Percentiles rank a stretch among this genome's conserved stretches.
These are phyloP conservation scores for Akanthomyces dipterigenus DNA, from an alignment of 2,329 filamentous ascomycete genomes.

Conservation along the genomic window DNA sequence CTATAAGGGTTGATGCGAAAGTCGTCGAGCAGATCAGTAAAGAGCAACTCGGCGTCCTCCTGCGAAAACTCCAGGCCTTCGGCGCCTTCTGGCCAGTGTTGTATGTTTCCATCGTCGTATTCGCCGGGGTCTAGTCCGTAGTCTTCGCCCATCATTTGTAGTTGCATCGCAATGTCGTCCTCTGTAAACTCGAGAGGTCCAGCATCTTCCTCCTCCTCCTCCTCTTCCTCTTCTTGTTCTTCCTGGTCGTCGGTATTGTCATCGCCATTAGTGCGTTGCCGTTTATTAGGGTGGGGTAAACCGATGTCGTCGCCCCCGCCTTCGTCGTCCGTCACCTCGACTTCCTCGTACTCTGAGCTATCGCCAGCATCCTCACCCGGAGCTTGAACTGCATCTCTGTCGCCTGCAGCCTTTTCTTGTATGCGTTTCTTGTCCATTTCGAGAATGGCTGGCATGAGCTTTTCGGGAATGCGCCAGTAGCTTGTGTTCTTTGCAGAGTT, in stretches of 20 bases:
- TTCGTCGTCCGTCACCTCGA: slow-evolving; percentile 52
- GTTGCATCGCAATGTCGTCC: slow-evolving; percentile 87
- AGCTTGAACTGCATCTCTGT: slow-evolving; percentile 8
- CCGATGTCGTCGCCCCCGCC: slow-evolving; percentile 28
- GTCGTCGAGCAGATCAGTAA: slow-evolving; percentile 82
- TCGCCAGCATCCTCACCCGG: slow-evolving; percentile 31
- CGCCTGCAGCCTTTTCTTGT: slow-evolving; percentile 44
- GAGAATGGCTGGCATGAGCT: slow-evolving; percentile 72
- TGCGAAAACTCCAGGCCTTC: slow-evolving; percentile 65
- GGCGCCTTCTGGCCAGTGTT: slow-evolving; percentile 62
- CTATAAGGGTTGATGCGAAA: slow-evolving; percentile 77
- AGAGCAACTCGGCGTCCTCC: slow-evolving; percentile 69
- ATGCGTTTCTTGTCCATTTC: slow-evolving; percentile 67
- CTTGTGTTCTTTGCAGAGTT: slow-evolving; percentile 81
- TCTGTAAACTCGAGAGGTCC: slow-evolving; percentile 76
- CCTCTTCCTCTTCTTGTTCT: slow-evolving; percentile 51
- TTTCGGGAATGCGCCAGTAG: slow-evolving; percentile 89
- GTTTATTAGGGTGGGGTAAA: slow-evolving; percentile 52
- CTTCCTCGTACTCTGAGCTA: slow-evolving; percentile 70
- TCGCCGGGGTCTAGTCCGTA: slow-evolving; percentile 72
- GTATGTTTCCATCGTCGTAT: slow-evolving; percentile 59
- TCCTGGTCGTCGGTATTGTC: slow-evolving; percentile 46
- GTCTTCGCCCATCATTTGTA: slow-evolving; percentile 83
- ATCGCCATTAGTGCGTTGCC: slow-evolving; percentile 42
- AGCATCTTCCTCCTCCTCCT: slow-evolving; percentile 43